These are phyloP conservation scores for Monilinia polystroma DNA, from an alignment of 2,329 filamentous ascomycete genomes.

Conservation along the genomic window DNA sequence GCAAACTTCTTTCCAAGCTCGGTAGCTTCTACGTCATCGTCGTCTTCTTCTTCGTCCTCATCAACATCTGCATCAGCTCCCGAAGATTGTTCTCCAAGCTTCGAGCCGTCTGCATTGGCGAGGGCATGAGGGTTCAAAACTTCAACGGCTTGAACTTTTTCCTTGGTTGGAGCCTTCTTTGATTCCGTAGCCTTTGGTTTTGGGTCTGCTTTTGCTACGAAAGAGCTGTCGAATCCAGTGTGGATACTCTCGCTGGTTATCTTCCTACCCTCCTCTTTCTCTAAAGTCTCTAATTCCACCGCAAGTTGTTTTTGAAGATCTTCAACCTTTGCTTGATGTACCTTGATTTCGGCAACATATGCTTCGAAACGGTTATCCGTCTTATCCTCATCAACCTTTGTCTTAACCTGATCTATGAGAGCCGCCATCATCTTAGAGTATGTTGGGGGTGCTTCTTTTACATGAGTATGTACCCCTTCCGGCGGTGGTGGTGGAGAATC, in stretches of 20 bases:
- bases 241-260: slow-evolving; percentile 91
- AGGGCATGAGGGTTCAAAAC: slow-evolving; percentile 67
- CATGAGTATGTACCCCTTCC: slow-evolving; percentile 73
- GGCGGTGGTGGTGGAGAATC: slow-evolving; percentile 73
- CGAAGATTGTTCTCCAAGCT: slow-evolving; percentile 47
- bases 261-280: slow-evolving; percentile 81
- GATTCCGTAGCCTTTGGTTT: slow-evolving; percentile 30
- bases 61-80: slow-evolving; percentile 64
- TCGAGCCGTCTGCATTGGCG: slow-evolving; percentile 46
- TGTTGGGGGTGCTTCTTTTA: slow-evolving; percentile 70
- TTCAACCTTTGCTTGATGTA: slow-evolving; percentile 74
- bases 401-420: slow-evolving; percentile 89
- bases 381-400: slow-evolving; percentile 69
- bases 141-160: slow-evolving; percentile 59
- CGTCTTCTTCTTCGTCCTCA: slow-evolving; percentile 62
- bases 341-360: slow-evolving; percentile 75
- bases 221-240: slow-evolving; percentile 86
- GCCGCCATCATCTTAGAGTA: slow-evolving; percentile 99
- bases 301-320: slow-evolving; percentile 74
- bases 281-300: slow-evolving; percentile 73
- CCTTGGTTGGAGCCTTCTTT: slow-evolving; percentile 42
- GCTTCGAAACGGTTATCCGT: slow-evolving; percentile 64
- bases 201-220: slow-evolving; percentile 62
- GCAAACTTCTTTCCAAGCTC: slow-evolving; percentile 78
- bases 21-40: slow-evolving; percentile 74